These are phyloP conservation scores for Coniella vitis DNA, from an alignment of 2,329 filamentous ascomycete species.

Conservation along the genomic window DNA sequence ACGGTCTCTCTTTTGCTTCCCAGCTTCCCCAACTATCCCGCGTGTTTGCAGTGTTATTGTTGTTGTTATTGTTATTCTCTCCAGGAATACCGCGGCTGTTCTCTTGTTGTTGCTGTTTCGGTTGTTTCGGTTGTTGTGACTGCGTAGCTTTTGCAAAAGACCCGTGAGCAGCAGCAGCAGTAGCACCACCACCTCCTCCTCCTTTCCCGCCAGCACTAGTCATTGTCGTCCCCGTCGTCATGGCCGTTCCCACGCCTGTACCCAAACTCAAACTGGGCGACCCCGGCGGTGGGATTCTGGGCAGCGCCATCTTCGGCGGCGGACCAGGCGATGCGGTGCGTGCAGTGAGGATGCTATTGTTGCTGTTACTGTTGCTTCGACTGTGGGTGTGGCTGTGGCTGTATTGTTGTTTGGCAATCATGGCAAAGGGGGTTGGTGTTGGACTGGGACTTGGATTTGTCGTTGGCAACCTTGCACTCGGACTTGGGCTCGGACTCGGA, in stretches of 20 bases:
- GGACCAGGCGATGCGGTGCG: too few relatives aligned
- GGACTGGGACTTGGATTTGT: conserved; percentile 2
- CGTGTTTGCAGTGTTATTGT: neutral
- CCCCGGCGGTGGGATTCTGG: neutral
- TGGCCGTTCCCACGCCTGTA: too few relatives aligned
- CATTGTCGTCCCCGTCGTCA: too few relatives aligned
- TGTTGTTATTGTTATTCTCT: neutral
- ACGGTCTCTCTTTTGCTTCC: conserved; percentile 3
- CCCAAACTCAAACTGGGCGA: neutral
- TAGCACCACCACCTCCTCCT: too few relatives aligned
- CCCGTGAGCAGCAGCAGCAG: too few relatives aligned
- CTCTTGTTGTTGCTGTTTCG: neutral
- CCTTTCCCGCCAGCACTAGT: too few relatives aligned
- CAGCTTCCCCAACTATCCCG: conserved; percentile 14
- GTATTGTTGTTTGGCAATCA: neutral
- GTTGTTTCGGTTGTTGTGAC: too few relatives aligned
- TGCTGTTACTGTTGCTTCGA: neutral
- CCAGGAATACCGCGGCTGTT: neutral
- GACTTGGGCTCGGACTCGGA: too few relatives aligned
- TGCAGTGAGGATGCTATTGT: neutral
- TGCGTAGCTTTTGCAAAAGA: too few relatives aligned
- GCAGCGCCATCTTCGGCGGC: too few relatives aligned
- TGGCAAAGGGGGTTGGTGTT: neutral
- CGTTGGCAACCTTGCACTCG: too few relatives aligned
- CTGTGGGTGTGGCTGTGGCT: neutral